These are phyloP conservation scores for Xylaria sp. DNA, from an alignment of 2,329 filamentous ascomycete species.

Conservation along the genomic window DNA sequence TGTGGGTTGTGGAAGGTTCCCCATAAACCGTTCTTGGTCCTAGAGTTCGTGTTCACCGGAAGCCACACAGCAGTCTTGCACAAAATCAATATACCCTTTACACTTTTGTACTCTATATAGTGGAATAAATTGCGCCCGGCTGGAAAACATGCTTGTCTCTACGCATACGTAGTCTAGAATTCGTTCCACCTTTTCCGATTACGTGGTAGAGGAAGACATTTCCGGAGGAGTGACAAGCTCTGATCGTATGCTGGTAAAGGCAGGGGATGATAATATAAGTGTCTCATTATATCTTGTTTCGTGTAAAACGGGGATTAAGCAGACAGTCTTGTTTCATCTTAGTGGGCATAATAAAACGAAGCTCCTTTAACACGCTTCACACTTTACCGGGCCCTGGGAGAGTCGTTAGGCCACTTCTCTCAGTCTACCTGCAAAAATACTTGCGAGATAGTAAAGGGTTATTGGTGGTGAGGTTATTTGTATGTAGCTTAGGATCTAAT, in stretches of 20 bases:
- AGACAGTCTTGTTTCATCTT: neutral
- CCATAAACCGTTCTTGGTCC: neutral
- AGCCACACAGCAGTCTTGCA: neutral
- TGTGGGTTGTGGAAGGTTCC: neutral
- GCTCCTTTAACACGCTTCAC: neutral
- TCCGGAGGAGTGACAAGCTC: neutral
- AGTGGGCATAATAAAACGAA: neutral
- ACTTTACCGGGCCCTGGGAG: neutral
- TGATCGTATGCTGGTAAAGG: neutral
- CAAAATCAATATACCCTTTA: neutral
- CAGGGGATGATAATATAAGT: neutral
- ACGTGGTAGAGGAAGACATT: neutral
- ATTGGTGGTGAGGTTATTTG: constrained; percentile 36
- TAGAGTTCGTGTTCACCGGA: too few species aligned
- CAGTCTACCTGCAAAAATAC: neutral
- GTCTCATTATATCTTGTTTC: neutral
- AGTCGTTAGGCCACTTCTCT: neutral
- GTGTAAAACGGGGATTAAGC: neutral
- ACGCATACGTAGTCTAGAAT: neutral
- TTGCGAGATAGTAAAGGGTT: constrained; percentile 1
- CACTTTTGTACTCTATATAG: neutral
- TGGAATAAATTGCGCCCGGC: too few species aligned
- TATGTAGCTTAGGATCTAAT: constrained; percentile 48
- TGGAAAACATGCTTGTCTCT: neutral
- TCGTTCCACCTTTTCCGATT: neutral